These are phyloP conservation scores for Globisporangium takayamanum DNA, from an alignment of 352 stramenopile species.

Conservation along the genomic window DNA sequence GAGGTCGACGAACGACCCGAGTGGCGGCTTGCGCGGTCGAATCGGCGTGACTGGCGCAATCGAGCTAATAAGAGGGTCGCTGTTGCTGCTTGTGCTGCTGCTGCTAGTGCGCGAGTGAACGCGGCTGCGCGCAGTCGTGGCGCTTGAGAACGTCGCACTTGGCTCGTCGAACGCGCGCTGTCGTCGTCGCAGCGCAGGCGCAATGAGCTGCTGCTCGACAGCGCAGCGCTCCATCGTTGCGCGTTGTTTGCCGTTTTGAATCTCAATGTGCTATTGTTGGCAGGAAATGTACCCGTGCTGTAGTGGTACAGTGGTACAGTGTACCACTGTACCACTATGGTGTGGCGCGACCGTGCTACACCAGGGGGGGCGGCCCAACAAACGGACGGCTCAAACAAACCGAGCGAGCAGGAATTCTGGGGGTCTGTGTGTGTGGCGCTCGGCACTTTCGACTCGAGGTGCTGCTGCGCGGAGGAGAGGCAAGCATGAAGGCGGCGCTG, in stretches of 20 bases:
- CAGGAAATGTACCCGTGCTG: neutral
- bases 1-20: neutral
- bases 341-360: neutral
- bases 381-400: conserved; percentile 2
- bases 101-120: neutral
- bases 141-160: too few relatives aligned
- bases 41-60: too few relatives aligned
- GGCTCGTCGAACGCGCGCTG: too few relatives aligned
- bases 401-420: conserved; percentile 11
- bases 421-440: conserved; percentile 13
- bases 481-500: conserved; percentile 10
- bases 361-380: neutral
- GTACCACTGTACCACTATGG: neutral
- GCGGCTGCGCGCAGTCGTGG: too few relatives aligned
- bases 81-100: neutral
- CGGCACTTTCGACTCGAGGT: conserved; percentile 11
- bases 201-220: too few relatives aligned
- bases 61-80: neutral
- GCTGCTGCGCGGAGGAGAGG: neutral
- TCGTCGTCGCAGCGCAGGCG: too few relatives aligned
- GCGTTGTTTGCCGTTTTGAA: too few relatives aligned
- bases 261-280: too few relatives aligned
- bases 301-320: neutral
- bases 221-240: too few relatives aligned
- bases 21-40: neutral